Evolutionary conservation across 2,329 filamentous ascomycete genomes (phyloP).

Genomic region (Dothideomycetes sp.): DNA sequence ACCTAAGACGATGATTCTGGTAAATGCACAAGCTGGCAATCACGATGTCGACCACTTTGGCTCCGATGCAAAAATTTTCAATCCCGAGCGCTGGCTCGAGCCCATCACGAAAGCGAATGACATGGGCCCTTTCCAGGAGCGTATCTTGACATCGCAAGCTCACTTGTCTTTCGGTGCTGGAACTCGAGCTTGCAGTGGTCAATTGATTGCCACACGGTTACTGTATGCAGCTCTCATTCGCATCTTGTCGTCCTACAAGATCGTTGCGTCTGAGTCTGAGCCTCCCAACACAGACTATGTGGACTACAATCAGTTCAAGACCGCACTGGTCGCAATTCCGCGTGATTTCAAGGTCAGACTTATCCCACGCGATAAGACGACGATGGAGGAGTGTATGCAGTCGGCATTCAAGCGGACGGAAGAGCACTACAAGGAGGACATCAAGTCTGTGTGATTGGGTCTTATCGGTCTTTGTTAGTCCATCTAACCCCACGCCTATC

Average conservation of each 20-base stretch:
- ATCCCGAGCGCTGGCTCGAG: slow-evolving; percentile 43
- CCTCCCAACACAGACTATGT: slow-evolving; percentile 55
- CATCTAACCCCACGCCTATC: no score
- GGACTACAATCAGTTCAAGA: slow-evolving; percentile 53
- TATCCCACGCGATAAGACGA: slow-evolving; percentile 39
- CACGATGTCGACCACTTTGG: slow-evolving; percentile 45
- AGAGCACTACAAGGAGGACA: slow-evolving; percentile 19
- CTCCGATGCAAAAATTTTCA: slow-evolving; percentile 35
- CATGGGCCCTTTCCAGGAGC: slow-evolving; percentile 6
- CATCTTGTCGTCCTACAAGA: slow-evolving; percentile 41
- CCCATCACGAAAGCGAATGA: slow-evolving; percentile 19
- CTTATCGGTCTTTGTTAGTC: not conserved
- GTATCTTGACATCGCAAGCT: slow-evolving; percentile 21
- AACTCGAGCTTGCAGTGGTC: slow-evolving; percentile 43
- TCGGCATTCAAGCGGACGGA: slow-evolving; percentile 38
- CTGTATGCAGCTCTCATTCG: slow-evolving; percentile 43
- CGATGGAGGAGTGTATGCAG: slow-evolving; percentile 33
- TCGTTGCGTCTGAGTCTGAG: slow-evolving; percentile 38
- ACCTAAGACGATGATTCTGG: slow-evolving; percentile 45
- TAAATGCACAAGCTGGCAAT: slow-evolving; percentile 48
- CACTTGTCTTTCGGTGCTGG: slow-evolving; percentile 47
- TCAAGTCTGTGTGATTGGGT: slow-evolving; percentile 1
- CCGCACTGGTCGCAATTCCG: slow-evolving; percentile 51
- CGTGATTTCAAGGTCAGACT: slow-evolving; percentile 49
- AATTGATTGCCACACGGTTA: slow-evolving; percentile 42